Conservation (phyloP, 2,329 filamentous ascomycete genomes). For the Trichophaea hybrida region DNA sequence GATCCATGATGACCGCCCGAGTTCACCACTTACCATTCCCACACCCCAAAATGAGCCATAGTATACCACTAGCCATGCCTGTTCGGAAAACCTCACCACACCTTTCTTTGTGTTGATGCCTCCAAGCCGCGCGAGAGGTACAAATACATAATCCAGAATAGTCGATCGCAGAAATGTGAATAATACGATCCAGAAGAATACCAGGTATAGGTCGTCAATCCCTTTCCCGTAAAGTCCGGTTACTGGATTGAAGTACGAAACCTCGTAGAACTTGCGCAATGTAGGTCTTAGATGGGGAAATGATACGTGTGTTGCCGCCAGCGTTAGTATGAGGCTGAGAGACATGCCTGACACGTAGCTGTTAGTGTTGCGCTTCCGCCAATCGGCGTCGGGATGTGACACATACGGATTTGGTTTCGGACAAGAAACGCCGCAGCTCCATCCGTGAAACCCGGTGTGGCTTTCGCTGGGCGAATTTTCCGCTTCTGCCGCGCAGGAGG, state of each 20-base stretch:
- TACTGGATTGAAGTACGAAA: constrained; percentile 64
- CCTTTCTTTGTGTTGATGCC: constrained; percentile 67
- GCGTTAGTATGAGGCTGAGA: constrained; percentile 68
- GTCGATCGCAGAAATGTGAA: constrained; percentile 77
- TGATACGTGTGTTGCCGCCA: constrained; percentile 66
- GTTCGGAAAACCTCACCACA: constrained; percentile 74
- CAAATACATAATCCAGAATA: constrained; percentile 74
- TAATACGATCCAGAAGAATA: constrained; percentile 63
- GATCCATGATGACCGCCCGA: background rate
- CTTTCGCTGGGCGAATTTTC: background rate
- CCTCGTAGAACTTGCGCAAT: constrained; percentile 75
- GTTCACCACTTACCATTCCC: constrained; percentile 52
- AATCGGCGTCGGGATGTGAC: background rate
- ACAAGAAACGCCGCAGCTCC: background rate
- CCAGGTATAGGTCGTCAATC: constrained; percentile 62
- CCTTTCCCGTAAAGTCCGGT: constrained; percentile 62
- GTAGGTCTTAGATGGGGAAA: constrained; percentile 66
- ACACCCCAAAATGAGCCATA: constrained; percentile 67
- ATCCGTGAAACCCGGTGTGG: background rate
- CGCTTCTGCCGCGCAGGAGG: background rate
- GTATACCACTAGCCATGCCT: constrained; percentile 81
- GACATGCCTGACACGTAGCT: constrained; percentile 38
- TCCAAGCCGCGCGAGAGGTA: constrained; percentile 55
- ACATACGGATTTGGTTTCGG: background rate
- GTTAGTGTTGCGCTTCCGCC: background rate